phyloP scores from a whole-genome alignment of 2,329 filamentous ascomycete species.

The Zasmidium angulare region DNA sequence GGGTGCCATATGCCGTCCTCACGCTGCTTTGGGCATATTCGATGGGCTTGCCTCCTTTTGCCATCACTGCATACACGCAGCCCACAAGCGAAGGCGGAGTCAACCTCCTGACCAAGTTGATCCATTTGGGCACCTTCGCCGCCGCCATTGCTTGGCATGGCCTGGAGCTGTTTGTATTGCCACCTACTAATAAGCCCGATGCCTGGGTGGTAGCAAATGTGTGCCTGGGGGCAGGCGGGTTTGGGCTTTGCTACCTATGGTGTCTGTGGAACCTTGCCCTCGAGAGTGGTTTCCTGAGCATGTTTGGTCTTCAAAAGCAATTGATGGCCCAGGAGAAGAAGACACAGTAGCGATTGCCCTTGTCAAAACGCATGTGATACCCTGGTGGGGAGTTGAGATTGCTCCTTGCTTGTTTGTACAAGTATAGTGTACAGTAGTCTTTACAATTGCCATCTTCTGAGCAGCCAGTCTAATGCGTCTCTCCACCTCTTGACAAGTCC shows the following conservation, averaged over 20 bases:
- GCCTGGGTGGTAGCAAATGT: conserved; percentile 93
- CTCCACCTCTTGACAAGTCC: not conserved
- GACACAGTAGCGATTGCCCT: conserved; percentile 33
- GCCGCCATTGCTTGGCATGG: conserved; percentile 81
- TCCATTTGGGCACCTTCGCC: conserved; percentile 75
- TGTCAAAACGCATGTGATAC: not conserved
- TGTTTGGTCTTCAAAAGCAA: conserved; percentile 15
- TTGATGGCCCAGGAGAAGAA: conserved; percentile 37
- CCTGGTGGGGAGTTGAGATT: not conserved
- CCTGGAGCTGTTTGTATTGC: conserved; percentile 64
- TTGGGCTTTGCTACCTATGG: conserved; percentile 87
- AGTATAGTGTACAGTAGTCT: conserved; percentile 7
- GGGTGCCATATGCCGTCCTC: conserved; percentile 80
- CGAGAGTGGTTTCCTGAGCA: conserved; percentile 48
- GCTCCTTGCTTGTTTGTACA: conserved; percentile 6
- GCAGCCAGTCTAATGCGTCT: not conserved
- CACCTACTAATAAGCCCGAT: conserved; percentile 80
- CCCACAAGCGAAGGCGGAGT: conserved; percentile 24
- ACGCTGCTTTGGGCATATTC: conserved; percentile 89
- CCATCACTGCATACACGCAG: conserved; percentile 61
- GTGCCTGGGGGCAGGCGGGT: conserved; percentile 79
- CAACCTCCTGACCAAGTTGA: conserved; percentile 51
- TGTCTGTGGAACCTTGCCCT: conserved; percentile 69
- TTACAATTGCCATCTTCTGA: conserved; percentile 1
- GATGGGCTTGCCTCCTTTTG: conserved; percentile 79